Conservation (phyloP, 1,139 yeast genomes). For the Geotrichum reessii region DNA sequence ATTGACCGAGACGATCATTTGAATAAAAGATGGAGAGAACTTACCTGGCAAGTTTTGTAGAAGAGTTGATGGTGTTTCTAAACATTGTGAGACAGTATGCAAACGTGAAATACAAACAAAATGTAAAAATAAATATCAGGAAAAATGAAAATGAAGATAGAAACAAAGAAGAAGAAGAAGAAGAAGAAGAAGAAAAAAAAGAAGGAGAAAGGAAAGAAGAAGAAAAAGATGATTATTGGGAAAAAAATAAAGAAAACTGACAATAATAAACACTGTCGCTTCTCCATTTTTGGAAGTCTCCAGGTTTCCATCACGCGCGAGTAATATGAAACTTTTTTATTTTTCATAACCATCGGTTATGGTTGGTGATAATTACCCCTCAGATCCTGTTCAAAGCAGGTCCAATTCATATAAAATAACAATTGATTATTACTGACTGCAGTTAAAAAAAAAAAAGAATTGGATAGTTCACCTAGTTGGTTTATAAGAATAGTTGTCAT, state of each 20-base stretch:
- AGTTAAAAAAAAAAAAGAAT: no score
- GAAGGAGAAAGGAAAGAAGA: background rate
- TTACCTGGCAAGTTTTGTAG: constrained; percentile 4
- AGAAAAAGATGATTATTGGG: background rate
- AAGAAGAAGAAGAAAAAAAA: background rate
- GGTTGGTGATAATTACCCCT: no score
- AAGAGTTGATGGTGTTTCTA: background rate
- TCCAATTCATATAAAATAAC: no score
- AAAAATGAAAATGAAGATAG: background rate
- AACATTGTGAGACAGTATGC: background rate
- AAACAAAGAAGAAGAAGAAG: background rate
- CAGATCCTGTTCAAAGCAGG: no score
- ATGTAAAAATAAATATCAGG: no score
- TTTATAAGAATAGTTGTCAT: no score
- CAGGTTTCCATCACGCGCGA: background rate
- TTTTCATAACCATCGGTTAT: no score
- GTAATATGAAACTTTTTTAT: background rate
- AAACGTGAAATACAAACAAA: background rate
- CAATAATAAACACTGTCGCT: background rate
- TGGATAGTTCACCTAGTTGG: no score
- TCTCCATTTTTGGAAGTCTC: background rate
- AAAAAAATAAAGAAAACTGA: no score
- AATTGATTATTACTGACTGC: no score
- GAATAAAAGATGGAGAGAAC: background rate
- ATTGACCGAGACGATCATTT: background rate